Evolutionary conservation across 306 rosid genomes (phyloP).

Genomic region (Astragalus membranaceus): DNA sequence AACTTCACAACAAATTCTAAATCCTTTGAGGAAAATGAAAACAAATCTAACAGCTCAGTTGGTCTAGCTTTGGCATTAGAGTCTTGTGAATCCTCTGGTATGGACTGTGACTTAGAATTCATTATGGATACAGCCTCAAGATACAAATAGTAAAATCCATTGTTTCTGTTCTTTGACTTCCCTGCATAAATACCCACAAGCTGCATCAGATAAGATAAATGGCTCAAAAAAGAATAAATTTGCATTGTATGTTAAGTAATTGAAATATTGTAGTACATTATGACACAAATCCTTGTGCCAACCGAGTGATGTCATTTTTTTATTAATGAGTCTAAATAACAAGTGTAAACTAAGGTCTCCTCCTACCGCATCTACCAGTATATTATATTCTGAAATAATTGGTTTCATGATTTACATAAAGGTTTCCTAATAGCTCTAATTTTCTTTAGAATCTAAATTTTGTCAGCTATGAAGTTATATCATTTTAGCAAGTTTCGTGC

Average conservation of each 20-base stretch:
- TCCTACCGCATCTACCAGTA: neutral
- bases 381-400: neutral
- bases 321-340: neutral
- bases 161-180: conserved; percentile 70
- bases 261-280: neutral
- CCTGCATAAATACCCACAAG: conserved; percentile 46
- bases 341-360: neutral
- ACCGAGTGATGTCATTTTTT: neutral
- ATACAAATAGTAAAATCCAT: conserved; percentile 91
- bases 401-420: neutral
- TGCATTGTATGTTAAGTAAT: neutral
- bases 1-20: conserved; percentile 85
- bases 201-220: conserved; percentile 15
- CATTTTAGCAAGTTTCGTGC: neutral
- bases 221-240: conserved; percentile 8
- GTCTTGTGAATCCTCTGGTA: conserved; percentile 51
- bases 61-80: conserved; percentile 57
- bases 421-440: neutral
- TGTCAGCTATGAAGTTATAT: neutral
- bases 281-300: neutral
- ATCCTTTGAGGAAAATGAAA: conserved; percentile 78
- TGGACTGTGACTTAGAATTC: conserved; percentile 72
- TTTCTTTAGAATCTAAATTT: neutral
- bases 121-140: conserved; percentile 79
- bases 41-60: conserved; percentile 58